Evolutionary conservation across 345 rosid species (phyloP).

Genomic region (Lagerstroemia speciosa): DNA sequence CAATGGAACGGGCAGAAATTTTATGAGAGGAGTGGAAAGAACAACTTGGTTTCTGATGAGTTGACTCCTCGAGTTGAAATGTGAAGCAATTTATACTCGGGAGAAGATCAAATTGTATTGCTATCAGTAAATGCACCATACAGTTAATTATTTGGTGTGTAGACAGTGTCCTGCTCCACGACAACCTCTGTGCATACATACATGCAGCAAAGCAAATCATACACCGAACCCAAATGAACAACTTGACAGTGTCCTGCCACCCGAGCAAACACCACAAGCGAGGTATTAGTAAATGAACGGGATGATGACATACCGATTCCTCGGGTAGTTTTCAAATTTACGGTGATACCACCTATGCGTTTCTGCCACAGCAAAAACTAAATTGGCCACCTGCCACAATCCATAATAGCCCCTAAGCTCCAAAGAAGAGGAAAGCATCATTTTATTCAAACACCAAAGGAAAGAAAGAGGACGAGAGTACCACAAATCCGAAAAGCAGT

Average conservation of each 20-base stretch:
- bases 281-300: conserved; percentile 32
- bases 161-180: neutral
- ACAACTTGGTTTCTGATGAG: neutral
- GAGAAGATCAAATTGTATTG: neutral
- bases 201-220: neutral
- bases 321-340: conserved; percentile 60
- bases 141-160: neutral
- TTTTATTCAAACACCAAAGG: neutral
- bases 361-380: conserved; percentile 53
- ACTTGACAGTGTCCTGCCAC: neutral
- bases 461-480: conserved; percentile 5
- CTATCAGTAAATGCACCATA: neutral
- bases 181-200: neutral
- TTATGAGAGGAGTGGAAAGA: neutral
- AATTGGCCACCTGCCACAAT: conserved; percentile 54
- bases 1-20: neutral
- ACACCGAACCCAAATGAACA: neutral
- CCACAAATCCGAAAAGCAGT: conserved; percentile 63
- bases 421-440: neutral
- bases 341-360: conserved; percentile 61
- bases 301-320: conserved; percentile 36
- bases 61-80: neutral
- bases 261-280: neutral
- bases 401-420: conserved; percentile 1
- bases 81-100: neutral